Evolutionary conservation across 306 rosid genomes (phyloP).

Genomic region (Alnus rubra): DNA sequence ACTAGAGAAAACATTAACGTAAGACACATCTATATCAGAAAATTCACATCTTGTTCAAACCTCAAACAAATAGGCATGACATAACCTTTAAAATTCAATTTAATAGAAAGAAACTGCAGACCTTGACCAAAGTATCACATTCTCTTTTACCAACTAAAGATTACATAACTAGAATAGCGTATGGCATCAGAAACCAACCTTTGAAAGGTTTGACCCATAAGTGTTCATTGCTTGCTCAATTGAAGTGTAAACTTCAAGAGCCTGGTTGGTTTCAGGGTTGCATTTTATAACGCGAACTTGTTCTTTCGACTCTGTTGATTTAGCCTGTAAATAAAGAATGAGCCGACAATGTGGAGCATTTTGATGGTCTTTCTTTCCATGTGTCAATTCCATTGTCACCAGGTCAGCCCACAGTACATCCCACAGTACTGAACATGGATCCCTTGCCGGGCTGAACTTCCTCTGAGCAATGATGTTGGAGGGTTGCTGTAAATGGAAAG

Average conservation of each 20-base stretch:
- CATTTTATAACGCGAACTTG: slow-evolving; percentile 66
- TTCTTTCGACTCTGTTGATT: slow-evolving; percentile 68
- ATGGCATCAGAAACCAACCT: slow-evolving; percentile 50
- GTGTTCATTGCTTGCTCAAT: slow-evolving; percentile 70
- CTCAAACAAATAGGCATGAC: background rate
- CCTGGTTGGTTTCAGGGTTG: slow-evolving; percentile 57
- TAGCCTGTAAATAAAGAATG: slow-evolving; percentile 62
- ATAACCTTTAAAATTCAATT: background rate
- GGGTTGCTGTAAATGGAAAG: slow-evolving; percentile 73
- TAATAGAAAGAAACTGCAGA: background rate
- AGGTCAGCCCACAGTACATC: slow-evolving; percentile 88
- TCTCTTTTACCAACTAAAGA: background rate
- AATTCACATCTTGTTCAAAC: background rate
- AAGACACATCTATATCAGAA: background rate
- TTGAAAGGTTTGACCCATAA: slow-evolving; percentile 65
- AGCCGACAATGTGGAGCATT: slow-evolving; percentile 66
- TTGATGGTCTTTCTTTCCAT: slow-evolving; percentile 79
- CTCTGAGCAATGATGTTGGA: slow-evolving; percentile 80
- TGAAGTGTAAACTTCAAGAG: slow-evolving; percentile 74
- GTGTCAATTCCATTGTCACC: slow-evolving; percentile 66
- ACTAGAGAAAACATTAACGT: background rate
- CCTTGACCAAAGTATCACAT: background rate
- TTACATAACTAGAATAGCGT: background rate
- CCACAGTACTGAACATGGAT: slow-evolving; percentile 93
- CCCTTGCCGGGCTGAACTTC: slow-evolving; percentile 94